Evolutionary conservation across 768 basidiomycete species (phyloP).

Genomic region (Russula abietina): DNA sequence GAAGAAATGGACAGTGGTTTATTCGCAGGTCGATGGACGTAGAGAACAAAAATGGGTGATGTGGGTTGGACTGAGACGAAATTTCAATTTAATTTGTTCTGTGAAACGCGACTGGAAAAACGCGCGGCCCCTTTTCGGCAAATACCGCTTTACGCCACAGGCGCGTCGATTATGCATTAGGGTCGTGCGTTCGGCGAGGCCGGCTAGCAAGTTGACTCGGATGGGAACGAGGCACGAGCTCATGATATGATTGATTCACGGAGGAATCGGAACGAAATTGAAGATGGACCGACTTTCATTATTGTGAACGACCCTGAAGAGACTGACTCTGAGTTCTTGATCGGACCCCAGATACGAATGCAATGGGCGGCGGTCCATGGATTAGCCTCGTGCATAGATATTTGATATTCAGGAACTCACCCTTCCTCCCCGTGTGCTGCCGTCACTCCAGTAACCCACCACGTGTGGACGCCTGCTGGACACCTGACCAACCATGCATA

Average conservation of each 20-base stretch:
- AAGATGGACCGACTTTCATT: neutral
- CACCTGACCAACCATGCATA: conserved; percentile 11
- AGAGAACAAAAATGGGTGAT: neutral
- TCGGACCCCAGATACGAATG: conserved; percentile 5
- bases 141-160: conserved; percentile 13
- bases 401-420: conserved; percentile 19
- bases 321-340: neutral
- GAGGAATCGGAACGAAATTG: neutral
- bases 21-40: conserved; percentile 9
- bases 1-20: conserved; percentile 12
- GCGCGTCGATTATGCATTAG: conserved; percentile 5
- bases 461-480: conserved; percentile 10
- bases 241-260: no score
- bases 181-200: neutral
- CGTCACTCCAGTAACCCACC: conserved; percentile 9
- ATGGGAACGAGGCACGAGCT: neutral
- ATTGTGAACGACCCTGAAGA: neutral
- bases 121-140: conserved; percentile 10
- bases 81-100: neutral
- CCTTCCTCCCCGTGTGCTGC: neutral
- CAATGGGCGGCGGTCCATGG: conserved; percentile 1
- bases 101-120: neutral
- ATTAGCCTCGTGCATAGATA: conserved; percentile 14
- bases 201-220: neutral
- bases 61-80: neutral